A percentile compares a stretch with the other conserved stretches of the same genome.
phyloP scores from a whole-genome alignment of 2,329 filamentous ascomycete species.

The Malbranchea zuffiana region DNA sequence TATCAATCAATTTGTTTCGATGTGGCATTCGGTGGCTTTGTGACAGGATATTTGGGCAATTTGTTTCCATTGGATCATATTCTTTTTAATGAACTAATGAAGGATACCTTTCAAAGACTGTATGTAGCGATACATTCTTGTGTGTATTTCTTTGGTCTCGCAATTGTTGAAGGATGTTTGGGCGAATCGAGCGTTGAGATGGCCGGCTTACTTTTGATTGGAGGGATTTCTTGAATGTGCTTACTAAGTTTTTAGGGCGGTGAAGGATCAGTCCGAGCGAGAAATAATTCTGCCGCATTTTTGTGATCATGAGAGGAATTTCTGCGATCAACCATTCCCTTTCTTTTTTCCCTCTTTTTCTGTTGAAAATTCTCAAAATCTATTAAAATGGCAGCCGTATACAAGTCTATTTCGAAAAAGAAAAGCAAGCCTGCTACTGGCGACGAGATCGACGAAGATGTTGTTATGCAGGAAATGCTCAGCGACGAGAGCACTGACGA shows the following conservation, averaged over 20 bases:
- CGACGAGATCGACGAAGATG: slow-evolving; percentile 11
- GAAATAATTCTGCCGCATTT: slow-evolving; percentile 8
- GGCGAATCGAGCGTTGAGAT: no score
- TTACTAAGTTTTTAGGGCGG: slow-evolving; percentile 4
- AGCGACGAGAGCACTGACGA: slow-evolving; percentile 18
- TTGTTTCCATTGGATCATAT: not conserved
- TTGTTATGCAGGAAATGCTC: slow-evolving; percentile 15
- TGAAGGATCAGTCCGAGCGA: not conserved
- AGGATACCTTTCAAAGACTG: not conserved
- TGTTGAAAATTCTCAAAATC: not conserved
- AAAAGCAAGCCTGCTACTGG: slow-evolving; percentile 4
- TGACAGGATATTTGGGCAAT: not conserved
- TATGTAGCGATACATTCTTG: not conserved
- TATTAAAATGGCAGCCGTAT: slow-evolving; percentile 43
- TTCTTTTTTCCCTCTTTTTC: not conserved
- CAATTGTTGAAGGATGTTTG: not conserved
- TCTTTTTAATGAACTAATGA: not conserved
- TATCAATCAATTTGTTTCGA: not conserved
- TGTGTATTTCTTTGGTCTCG: not conserved
- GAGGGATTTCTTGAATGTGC: no score
- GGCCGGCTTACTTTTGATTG: no score
- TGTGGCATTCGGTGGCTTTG: not conserved
- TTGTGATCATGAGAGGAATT: not conserved
- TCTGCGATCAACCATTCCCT: not conserved
- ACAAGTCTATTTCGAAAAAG: slow-evolving; percentile 42